Conservation (phyloP, 441 rosid genomes). For the Omphalea diandra region DNA sequence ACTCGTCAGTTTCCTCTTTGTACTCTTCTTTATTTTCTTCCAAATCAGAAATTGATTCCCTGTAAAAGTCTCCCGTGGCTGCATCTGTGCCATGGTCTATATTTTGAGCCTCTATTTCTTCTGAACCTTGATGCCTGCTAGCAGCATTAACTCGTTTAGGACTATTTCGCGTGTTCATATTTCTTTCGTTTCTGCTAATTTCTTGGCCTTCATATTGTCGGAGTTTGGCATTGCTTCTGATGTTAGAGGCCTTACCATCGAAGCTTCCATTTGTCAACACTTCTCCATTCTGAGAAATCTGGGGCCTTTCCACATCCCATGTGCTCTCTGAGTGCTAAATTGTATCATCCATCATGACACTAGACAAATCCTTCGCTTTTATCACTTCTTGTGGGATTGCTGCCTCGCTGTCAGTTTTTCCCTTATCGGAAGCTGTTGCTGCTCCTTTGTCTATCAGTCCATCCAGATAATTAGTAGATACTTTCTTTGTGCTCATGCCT, state of each 20-base stretch:
- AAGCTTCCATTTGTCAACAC: constrained; percentile 10
- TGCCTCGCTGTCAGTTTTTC: neutral
- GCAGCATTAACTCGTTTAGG: constrained; percentile 11
- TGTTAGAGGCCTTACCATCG: constrained; percentile 4
- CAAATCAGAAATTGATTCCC: constrained; percentile 21
- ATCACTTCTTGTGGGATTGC: neutral
- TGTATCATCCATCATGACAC: constrained; percentile 1
- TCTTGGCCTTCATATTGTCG: constrained; percentile 21
- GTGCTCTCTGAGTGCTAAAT: constrained; percentile 13
- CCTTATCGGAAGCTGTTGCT: neutral
- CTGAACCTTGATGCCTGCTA: constrained; percentile 1
- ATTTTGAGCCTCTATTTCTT: constrained; percentile 20
- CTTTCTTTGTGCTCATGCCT: constrained; percentile 14
- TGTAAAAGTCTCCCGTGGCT: constrained; percentile 16
- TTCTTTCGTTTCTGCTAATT: constrained; percentile 18
- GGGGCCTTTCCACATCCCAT: neutral
- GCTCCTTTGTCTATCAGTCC: constrained; percentile 17
- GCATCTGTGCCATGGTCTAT: constrained; percentile 19
- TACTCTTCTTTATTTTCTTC: constrained; percentile 33
- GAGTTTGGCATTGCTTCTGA: constrained; percentile 11
- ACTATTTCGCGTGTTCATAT: constrained; percentile 12
- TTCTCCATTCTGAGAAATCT: neutral
- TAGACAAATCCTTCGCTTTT: constrained; percentile 10
- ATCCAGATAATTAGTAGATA: constrained; percentile 11
- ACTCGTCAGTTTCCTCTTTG: constrained; percentile 35